A percentile compares a stretch with the other conserved stretches of the same genome.
Conservation (phyloP, 1,284 basidiomycete genomes). For the Mrakiaceae sp. region DNA sequence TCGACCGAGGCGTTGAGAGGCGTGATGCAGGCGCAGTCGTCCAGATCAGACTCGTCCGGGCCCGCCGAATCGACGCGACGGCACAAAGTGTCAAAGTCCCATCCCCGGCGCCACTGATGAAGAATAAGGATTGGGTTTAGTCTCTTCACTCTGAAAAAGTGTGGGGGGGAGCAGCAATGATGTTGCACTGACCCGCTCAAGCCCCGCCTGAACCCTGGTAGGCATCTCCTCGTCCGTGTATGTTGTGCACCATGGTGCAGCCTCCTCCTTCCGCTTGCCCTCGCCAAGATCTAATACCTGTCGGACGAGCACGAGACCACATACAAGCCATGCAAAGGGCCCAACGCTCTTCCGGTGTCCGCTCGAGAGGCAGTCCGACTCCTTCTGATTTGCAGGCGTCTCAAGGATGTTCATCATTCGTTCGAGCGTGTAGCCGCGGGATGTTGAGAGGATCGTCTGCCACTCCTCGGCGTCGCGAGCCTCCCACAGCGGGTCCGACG, state of each 20-base stretch:
- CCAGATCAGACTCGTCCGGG: not conserved
- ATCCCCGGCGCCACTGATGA: conserved; percentile 35
- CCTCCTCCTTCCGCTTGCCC: conserved; percentile 34
- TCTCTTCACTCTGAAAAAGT: too few relatives aligned
- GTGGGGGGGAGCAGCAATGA: too few relatives aligned
- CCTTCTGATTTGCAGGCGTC: conserved; percentile 25
- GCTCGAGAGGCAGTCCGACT: conserved; percentile 4
- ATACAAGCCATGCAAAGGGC: conserved; percentile 35
- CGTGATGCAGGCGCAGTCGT: not conserved
- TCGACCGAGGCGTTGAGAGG: not conserved
- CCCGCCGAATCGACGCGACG: conserved; percentile 12
- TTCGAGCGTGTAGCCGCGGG: conserved; percentile 27
- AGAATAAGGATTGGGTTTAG: not conserved
- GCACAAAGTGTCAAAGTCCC: conserved; percentile 37
- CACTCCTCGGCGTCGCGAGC: conserved; percentile 33
- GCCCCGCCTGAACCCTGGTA: conserved; percentile 23
- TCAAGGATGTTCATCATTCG: conserved; percentile 32
- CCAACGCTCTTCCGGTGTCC: conserved; percentile 27
- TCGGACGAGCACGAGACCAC: conserved; percentile 34
- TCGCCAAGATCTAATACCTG: conserved; percentile 37
- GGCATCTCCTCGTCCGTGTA: conserved; percentile 22
- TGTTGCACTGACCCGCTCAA: conserved; percentile 27
- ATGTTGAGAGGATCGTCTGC: conserved; percentile 27
- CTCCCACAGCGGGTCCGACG: conserved; percentile 36
- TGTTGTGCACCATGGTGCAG: conserved; percentile 20